phyloP scores from a whole-genome alignment of 1,139 yeast genomes.

The Kodamaea plutei region DNA sequence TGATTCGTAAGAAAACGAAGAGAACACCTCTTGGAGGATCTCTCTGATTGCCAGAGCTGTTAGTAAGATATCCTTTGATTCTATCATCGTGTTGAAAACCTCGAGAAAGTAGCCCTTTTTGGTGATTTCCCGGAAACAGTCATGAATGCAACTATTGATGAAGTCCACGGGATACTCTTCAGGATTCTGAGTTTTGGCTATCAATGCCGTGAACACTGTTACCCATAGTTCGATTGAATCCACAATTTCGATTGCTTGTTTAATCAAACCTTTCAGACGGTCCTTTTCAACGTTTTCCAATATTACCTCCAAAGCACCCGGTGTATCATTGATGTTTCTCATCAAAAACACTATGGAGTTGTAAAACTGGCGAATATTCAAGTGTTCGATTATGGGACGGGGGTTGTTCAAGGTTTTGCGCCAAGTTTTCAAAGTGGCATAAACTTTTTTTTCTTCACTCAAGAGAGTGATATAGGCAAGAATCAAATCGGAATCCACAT shows the following conservation, averaged over 20 bases:
- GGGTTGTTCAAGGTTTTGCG: conserved; percentile 15
- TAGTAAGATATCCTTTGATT: conserved; percentile 17
- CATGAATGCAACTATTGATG: conserved; percentile 46
- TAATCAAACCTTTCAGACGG: conserved; percentile 13
- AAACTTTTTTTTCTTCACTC: conserved; percentile 13
- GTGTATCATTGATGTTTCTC: conserved; percentile 1
- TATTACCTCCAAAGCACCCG: conserved; percentile 27
- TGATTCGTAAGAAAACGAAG: conserved; percentile 62
- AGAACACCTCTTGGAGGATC: conserved; percentile 58
- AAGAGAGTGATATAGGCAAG: conserved; percentile 30
- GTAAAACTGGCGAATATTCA: neutral
- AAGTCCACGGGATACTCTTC: conserved; percentile 15
- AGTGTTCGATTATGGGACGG: no score
- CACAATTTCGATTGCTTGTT: conserved; percentile 34
- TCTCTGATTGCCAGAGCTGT: conserved; percentile 45
- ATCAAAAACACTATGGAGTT: conserved; percentile 4
- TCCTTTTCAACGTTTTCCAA: conserved; percentile 17
- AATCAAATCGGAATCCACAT: conserved; percentile 15
- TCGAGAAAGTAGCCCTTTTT: conserved; percentile 40
- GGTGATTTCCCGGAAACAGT: conserved; percentile 45
- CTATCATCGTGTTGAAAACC: conserved; percentile 49
- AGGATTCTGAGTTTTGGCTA: conserved; percentile 1
- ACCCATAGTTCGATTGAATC: conserved; percentile 6
- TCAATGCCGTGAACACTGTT: conserved; percentile 3
- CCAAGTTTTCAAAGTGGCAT: conserved; percentile 1